A percentile compares a stretch with the other conserved stretches of the same genome.
phyloP scores from a whole-genome alignment of 1,284 basidiomycete genomes.

The Boletellus deceptivus region DNA sequence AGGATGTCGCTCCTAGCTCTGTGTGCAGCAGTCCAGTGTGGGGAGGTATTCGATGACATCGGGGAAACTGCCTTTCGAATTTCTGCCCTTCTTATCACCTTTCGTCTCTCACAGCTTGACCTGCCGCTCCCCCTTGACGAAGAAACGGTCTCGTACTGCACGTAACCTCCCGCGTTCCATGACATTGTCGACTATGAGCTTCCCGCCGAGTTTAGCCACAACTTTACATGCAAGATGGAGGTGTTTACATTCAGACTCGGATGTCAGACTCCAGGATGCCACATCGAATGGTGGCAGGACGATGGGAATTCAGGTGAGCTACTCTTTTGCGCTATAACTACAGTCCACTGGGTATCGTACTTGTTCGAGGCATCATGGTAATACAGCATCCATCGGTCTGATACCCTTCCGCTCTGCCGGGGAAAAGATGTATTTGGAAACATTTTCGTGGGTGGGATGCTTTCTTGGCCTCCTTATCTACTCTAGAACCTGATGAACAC shows the following conservation, averaged over 20 bases:
- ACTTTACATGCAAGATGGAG: too few relatives aligned
- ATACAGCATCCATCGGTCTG: conserved; percentile 2
- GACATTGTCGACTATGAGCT: too few relatives aligned
- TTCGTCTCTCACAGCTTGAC: conserved; percentile 7
- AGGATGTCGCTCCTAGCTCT: conserved; percentile 1
- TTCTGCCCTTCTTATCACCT: conserved; percentile 1
- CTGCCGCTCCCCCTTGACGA: too few relatives aligned
- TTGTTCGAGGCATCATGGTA: neutral
- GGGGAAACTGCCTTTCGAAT: neutral
- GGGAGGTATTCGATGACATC: neutral
- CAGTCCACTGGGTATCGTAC: neutral
- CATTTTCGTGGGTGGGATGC: too few relatives aligned
- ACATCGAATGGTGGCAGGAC: conserved; percentile 9
- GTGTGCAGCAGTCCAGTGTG: neutral
- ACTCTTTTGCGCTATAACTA: neutral
- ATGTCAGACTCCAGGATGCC: conserved; percentile 2
- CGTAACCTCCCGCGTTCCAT: too few relatives aligned
- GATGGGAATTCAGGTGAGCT: conserved; percentile 1
- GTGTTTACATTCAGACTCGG: conserved; percentile 5
- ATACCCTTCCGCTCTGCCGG: neutral
- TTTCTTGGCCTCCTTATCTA: too few relatives aligned
- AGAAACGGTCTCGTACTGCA: too few relatives aligned
- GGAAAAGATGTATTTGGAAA: too few relatives aligned
- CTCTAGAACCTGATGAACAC: too few relatives aligned
- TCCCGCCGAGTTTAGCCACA: too few relatives aligned